Conservation (phyloP, 306 rosid genomes). For the Cucurbita maxima region DNA sequence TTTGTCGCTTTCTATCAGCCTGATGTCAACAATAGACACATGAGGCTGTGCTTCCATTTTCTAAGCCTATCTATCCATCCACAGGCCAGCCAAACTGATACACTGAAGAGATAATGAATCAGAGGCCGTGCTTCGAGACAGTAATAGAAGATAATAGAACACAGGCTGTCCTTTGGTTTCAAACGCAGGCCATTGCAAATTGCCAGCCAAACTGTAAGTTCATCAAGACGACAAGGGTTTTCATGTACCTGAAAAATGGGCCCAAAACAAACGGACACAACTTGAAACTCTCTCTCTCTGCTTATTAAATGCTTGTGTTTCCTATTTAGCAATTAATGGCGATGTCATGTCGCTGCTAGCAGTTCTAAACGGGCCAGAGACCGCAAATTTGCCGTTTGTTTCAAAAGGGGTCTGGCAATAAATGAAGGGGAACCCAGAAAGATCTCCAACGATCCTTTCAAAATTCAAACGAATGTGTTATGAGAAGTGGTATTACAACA, state of each 20-base stretch:
- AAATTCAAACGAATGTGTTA: neutral
- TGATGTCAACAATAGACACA: neutral
- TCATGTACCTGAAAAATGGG: neutral
- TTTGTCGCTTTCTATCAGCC: neutral
- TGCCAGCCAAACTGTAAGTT: neutral
- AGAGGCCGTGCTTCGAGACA: neutral
- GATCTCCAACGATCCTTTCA: neutral
- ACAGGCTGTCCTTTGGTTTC: neutral
- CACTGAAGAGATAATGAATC: neutral
- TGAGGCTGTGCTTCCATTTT: conserved; percentile 8
- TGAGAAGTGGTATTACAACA: neutral
- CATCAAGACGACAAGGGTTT: neutral
- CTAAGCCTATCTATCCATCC: neutral
- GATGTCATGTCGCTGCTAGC: neutral
- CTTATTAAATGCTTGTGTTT: neutral
- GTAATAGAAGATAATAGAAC: neutral
- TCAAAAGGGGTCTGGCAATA: neutral
- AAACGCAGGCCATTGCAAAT: neutral
- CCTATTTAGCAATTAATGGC: neutral
- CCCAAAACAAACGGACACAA: neutral
- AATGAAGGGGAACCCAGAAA: neutral
- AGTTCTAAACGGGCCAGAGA: neutral
- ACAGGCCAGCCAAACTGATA: neutral
- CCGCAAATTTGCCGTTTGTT: neutral
- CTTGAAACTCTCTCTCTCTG: neutral